Conservation (phyloP, 352 stramenopile species). For the Phytophthora citricola region DNA sequence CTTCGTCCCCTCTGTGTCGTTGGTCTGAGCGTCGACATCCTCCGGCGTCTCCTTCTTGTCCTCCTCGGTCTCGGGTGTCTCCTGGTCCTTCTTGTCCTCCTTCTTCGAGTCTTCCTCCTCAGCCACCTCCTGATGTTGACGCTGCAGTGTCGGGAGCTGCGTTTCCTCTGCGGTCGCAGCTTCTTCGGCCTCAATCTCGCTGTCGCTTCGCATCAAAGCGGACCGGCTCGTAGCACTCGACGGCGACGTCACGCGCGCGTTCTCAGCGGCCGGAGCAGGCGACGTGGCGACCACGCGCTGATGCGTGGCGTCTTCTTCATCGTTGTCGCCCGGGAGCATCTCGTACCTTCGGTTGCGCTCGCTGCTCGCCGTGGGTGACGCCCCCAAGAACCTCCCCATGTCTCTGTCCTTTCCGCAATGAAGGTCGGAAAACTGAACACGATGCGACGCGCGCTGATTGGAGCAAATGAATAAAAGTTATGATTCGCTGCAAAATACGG, state of each 20-base stretch:
- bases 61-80: constrained; percentile 19
- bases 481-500: not conserved
- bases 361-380: constrained; percentile 38
- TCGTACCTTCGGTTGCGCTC: constrained; percentile 66
- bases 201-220: constrained; percentile 42
- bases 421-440: constrained; percentile 34
- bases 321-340: constrained; percentile 52
- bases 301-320: constrained; percentile 29
- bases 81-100: constrained; percentile 8
- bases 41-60: constrained; percentile 18
- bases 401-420: constrained; percentile 19
- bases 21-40: constrained; percentile 6
- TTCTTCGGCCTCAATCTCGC: constrained; percentile 25
- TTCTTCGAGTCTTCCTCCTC: constrained; percentile 15
- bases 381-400: constrained; percentile 65
- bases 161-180: constrained; percentile 21
- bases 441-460: constrained; percentile 12
- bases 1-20: constrained; percentile 18
- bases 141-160: constrained; percentile 27
- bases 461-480: constrained; percentile 8
- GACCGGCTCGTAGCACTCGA: constrained; percentile 24
- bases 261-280: not conserved
- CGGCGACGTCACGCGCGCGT: constrained; percentile 8
- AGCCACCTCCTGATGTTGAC: constrained; percentile 29
- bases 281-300: not conserved